phyloP scores from a whole-genome alignment of 1,139 yeast genomes.

The Nadsonia commutata region DNA sequence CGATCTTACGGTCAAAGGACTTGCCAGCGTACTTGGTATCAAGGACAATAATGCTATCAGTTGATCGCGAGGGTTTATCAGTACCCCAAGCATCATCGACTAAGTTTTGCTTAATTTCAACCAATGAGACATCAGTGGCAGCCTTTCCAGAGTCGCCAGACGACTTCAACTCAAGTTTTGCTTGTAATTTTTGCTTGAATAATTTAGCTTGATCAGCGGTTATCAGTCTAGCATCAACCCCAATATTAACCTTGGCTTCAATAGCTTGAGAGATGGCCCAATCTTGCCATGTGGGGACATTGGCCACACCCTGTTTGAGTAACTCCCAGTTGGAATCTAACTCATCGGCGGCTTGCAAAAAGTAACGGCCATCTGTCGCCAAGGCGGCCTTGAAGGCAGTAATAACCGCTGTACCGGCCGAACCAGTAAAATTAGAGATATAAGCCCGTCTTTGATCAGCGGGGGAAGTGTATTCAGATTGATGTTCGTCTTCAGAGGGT shows the following conservation, averaged over 20 bases:
- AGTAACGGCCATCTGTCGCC: constrained; percentile 92
- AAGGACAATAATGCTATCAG: constrained; percentile 18
- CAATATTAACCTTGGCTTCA: constrained; percentile 26
- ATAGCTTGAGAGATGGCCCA: constrained; percentile 42
- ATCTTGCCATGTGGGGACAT: constrained; percentile 74
- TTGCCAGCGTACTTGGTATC: constrained; percentile 28
- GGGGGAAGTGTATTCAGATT: constrained; percentile 72
- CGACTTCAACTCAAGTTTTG: constrained; percentile 4
- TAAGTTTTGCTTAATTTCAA: constrained; percentile 54
- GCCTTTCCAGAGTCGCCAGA: constrained; percentile 9
- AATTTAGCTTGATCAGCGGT: constrained; percentile 31
- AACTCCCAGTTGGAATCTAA: constrained; percentile 84
- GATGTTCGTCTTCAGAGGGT: constrained; percentile 91
- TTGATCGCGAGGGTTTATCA: constrained; percentile 25
- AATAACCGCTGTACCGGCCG: constrained; percentile 86
- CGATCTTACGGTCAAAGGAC: constrained; percentile 29
- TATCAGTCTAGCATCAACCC: constrained; percentile 58
- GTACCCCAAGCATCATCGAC: constrained; percentile 63
- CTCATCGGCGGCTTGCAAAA: constrained; percentile 78
- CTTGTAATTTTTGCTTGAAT: constrained; percentile 21
- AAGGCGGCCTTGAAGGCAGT: constrained; percentile 64
- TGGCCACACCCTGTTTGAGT: constrained; percentile 63
- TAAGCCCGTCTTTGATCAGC: constrained; percentile 76
- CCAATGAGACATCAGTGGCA: constrained; percentile 34
- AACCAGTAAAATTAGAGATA: constrained; percentile 75